Percentiles rank a stretch among this genome's conserved stretches.
phyloP scores from a whole-genome alignment of 306 rosid genomes.

The Hippophae gyantsensis region DNA sequence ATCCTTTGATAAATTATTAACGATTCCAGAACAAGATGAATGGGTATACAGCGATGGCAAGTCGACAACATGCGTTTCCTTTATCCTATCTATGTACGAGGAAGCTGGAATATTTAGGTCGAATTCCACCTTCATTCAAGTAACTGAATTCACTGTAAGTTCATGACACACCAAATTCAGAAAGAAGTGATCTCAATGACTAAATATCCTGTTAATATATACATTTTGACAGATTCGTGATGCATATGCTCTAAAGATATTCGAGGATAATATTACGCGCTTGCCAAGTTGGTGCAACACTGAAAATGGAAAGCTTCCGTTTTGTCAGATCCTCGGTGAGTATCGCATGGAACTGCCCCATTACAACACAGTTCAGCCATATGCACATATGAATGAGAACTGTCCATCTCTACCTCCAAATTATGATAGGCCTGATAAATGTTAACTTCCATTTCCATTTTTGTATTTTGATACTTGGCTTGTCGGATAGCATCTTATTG shows the following conservation, averaged over 20 bases:
- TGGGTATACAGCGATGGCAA: slow-evolving; percentile 97
- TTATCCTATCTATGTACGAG: slow-evolving; percentile 87
- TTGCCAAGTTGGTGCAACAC: slow-evolving; percentile 80
- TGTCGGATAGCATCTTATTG: too few relatives aligned
- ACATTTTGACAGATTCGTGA: slow-evolving; percentile 62
- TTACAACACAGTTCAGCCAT: slow-evolving; percentile 72
- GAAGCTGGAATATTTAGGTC: slow-evolving; percentile 84
- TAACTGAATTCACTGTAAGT: slow-evolving; percentile 90
- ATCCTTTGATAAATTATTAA: slow-evolving; percentile 67
- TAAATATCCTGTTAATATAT: slow-evolving; percentile 4
- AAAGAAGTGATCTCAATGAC: neutral
- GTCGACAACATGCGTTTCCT: slow-evolving; percentile 89
- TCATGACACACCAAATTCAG: neutral
- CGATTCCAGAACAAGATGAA: slow-evolving; percentile 92
- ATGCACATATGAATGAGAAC: slow-evolving; percentile 81
- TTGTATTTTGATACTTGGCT: neutral
- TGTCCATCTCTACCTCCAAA: slow-evolving; percentile 88
- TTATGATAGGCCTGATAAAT: slow-evolving; percentile 57
- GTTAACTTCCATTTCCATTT: slow-evolving; percentile 23
- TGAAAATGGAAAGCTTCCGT: slow-evolving; percentile 50
- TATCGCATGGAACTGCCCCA: slow-evolving; percentile 83
- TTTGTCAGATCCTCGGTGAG: slow-evolving; percentile 98
- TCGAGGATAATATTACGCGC: slow-evolving; percentile 70
- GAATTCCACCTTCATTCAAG: slow-evolving; percentile 66
- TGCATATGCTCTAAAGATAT: slow-evolving; percentile 80